Evolutionary conservation across 352 stramenopile species (phyloP), one percentile per base, ranked within the genome.

Genomic region (Phytopythium boreale): DNA sequence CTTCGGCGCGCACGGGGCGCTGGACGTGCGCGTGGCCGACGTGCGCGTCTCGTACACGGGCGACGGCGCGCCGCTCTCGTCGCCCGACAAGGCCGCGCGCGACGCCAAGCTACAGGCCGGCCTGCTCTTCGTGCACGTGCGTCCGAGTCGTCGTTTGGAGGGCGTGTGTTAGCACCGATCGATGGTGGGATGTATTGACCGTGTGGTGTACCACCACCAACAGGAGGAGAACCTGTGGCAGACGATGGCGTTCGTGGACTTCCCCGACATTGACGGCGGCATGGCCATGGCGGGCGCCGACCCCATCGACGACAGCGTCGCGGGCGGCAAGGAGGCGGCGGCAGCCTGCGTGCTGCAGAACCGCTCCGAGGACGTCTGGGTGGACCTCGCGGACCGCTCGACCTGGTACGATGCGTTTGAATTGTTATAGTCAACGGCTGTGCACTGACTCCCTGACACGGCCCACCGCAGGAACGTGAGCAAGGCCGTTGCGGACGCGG

Each of bases 21-120:
- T 97, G 68, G 75, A 96, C 61, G 63, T 97, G 31, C 75, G 66
- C n/a, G 78, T 97, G 22, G 70, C 64, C 5, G 70, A 77, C 67
- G 89, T 97, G 15, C 58, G 47, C 19, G 69, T 74, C 29, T 36
- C 36, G 0, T 29, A 61, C 10, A 29, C 52, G 8, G 56, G 27
- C 34, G 44, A 61, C 4, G 19, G 56, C n/a, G 41, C 49, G 8
- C 39, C 22, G 26, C 29, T n/a, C 24, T 55, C 14, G 26, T 12
- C 19, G 4, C 36, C 31, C 14, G 31, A 52, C 19, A 36, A 51
- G 51, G n/a, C 34, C 47, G 47, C 24, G 26, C 47, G 47, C 12
- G 47, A 55, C 8, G 61, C 44, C 10, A 43, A 68, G 26, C 59
- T 89, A 22, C 65, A 65, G 47, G 77, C 74, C 0, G 80, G 76